Conservation (phyloP, 345 rosid genomes). For the Lepidium didymum region DNA sequence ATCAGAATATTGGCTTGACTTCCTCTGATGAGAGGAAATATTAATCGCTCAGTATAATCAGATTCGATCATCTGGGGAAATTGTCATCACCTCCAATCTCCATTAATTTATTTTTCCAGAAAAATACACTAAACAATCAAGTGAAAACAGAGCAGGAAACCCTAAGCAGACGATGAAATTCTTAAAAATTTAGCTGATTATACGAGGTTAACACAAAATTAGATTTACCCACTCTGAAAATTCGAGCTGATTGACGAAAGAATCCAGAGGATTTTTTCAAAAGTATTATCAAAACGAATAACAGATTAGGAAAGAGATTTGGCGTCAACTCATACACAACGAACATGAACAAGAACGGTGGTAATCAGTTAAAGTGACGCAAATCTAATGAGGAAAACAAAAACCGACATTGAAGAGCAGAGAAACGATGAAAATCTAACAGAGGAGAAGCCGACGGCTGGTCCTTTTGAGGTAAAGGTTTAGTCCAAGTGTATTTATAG, state of each 20-base stretch:
- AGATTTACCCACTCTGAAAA: slow-evolving; percentile 10
- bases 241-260: background rate
- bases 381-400: too few relatives aligned
- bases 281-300: background rate
- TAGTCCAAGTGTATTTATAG: slow-evolving; percentile 19
- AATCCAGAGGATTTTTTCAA: background rate
- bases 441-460: slow-evolving; percentile 10
- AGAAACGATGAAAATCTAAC: background rate
- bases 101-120: background rate
- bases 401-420: background rate
- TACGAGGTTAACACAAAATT: background rate
- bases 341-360: slow-evolving; percentile 23
- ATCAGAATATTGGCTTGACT: slow-evolving; percentile 27
- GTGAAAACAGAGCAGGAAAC: background rate
- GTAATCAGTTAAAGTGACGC: slow-evolving; percentile 37
- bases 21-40: slow-evolving; percentile 20
- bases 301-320: slow-evolving; percentile 4
- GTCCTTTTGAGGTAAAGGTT: background rate
- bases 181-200: background rate
- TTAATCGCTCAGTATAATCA: slow-evolving; percentile 21
- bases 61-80: slow-evolving; percentile 29
- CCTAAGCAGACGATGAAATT: background rate
- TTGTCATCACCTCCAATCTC: slow-evolving; percentile 17
- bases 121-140: background rate
- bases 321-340: slow-evolving; percentile 36